Evolutionary conservation across 306 rosid species (phyloP), one percentile per base, ranked within the genome.

Genomic region (Lithocarpus polystachyus): DNA sequence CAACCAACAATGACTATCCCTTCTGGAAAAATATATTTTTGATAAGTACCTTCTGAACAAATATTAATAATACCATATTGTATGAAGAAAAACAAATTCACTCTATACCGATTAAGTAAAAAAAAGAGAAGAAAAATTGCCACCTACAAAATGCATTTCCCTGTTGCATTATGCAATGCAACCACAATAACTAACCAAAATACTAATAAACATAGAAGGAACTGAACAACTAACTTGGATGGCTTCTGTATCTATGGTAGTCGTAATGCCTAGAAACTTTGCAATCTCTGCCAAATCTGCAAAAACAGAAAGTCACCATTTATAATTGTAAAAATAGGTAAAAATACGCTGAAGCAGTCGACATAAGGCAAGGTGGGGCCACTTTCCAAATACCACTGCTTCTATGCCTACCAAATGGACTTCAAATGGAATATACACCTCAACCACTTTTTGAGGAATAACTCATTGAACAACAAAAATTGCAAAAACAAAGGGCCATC

Each of bases 211-310:
- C 15, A 10, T 35, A 67, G 59, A 48, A 43, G 75, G 29, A 74
- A 56, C 45, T 71, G 78, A 73, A 75, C 31, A 65, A 87, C 97
- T 77, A 76, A 92, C 98, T 84, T 94, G 98, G 81, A 94, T 92
- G 73, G 90, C 96, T 80, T 94, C 97, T 5, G 94, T 94, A 82
- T 94, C 97, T 43, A 87, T 86, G 68, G 91, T 78, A 74, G 93
- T 86, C 9, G 93, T 94, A 69, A 92, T 86, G 29, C 93, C 97
- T 61, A 94, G 81, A 85, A 94, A 94, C 87, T 92, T 94, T 1
- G 98, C 98, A 18, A 94, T 94, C 83, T 94, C 98, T 1, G 93
- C 97, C 83, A 94, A 86, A 89, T 94, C 98, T 93, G 89, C 87
- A 84, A 70, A 88, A 74, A 74, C 10, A 19, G 48, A 22, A 33